These are phyloP conservation scores for Moniliophthora roreri DNA, from an alignment of 1,284 basidiomycete genomes.

Conservation along the genomic window DNA sequence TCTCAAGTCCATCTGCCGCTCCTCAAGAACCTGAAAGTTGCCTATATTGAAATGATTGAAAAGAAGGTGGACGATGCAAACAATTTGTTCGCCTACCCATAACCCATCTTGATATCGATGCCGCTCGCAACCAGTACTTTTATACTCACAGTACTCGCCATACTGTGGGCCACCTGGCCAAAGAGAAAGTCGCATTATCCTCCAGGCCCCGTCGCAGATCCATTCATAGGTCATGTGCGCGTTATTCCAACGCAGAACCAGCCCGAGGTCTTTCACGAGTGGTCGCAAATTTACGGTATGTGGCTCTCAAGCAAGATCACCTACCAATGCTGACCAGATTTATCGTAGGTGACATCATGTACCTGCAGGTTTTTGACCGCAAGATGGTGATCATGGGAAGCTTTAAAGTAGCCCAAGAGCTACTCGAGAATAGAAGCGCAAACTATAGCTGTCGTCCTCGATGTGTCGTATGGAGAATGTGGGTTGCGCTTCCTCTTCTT, in stretches of 20 bases:
- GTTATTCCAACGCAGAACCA: slow-evolving; percentile 14
- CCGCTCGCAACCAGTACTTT: no score
- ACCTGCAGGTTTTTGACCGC: slow-evolving; percentile 9
- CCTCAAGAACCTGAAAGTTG: no score
- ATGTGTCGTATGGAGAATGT: slow-evolving; percentile 13
- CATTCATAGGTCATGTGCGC: slow-evolving; percentile 17
- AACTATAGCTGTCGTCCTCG: slow-evolving; percentile 15
- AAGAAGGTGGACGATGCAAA: no score
- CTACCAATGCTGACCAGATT: not conserved
- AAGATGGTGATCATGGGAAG: slow-evolving; percentile 12
- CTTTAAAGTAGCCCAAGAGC: slow-evolving; percentile 13
- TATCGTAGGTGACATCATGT: slow-evolving; percentile 15
- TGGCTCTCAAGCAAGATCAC: not conserved
- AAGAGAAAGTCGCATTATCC: slow-evolving; percentile 1
- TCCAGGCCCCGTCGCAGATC: slow-evolving; percentile 19
- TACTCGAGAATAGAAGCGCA: slow-evolving; percentile 15
- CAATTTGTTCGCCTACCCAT: no score
- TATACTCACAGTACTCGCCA: no score
- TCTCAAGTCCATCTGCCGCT: no score
- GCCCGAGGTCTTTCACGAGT: slow-evolving; percentile 15
- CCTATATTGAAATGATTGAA: no score
- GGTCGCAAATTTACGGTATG: slow-evolving; percentile 20
- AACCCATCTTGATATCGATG: no score
- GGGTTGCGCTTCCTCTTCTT: not conserved
- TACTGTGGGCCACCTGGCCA: no score